Base-by-base conservation (phyloP, 495 filamentous ascomycete species). In the Cairneyella variabilis region DNA sequence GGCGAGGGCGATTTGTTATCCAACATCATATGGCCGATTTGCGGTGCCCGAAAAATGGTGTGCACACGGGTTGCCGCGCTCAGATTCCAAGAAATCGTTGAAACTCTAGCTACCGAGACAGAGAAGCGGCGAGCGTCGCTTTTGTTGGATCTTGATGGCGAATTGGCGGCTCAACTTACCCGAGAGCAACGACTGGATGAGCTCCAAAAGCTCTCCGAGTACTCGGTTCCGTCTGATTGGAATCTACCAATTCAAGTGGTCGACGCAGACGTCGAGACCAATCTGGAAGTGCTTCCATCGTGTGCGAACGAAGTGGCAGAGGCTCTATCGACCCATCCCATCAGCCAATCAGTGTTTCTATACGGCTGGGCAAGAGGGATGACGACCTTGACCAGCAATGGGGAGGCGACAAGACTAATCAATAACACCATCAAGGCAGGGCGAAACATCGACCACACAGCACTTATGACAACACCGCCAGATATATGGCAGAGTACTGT, bases 301-400 rank as follows among this genome's bases (percentile, higher is more conserved):
- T 27, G 56, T 0, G 60, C 60, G 11, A 32, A 43, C 11, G 51
- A 54, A 46, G 71, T 81, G 18, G 66, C 63, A 0, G 56, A 75
- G 11, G 23, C 20, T 17, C 30, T 46, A 14, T 63, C 71, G 11
- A 64, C 88, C 43, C 77, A 76, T 5, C 69, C 76, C 40, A 82
- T 88, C 55, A 90, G 88, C 58, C 62, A 70, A 41, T 82, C 79
- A 26, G 84, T 89, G 8, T 88, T 89, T 63, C 67, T 87, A 46
- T 84, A 83, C 64, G 86, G 85, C 16, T 90, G 86, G 86, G 69
- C 67, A 18, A 68, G 69, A 1, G 72, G 72, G 1, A 51, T 73
- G 25, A 83, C 80, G 40, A 90, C 86, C 3, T 72, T 90, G 45
- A 84, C 80, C n/a, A 82, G 78, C 41, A 89, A 90, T 64, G 74